phyloP scores from a whole-genome alignment of 2,329 filamentous ascomycete genomes.

The Cryphonectria japonica region DNA sequence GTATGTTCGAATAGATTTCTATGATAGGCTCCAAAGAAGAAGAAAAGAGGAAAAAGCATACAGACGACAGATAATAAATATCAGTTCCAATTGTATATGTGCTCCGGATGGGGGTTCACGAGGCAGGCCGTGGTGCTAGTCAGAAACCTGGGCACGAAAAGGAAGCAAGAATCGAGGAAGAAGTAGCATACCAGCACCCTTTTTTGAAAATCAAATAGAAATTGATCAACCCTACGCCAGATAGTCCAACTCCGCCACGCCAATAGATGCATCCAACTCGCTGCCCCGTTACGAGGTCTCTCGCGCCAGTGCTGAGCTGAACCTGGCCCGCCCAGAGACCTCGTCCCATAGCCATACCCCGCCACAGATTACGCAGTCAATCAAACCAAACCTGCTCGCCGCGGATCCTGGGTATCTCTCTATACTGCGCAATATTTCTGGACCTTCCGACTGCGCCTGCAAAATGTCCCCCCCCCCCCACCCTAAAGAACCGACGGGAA shows the following conservation, averaged over 20 bases:
- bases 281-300: slow-evolving; percentile 9
- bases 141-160: not conserved
- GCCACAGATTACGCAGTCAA: not conserved
- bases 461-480: not conserved
- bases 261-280: slow-evolving; percentile 22
- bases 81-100: not conserved
- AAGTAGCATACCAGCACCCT: slow-evolving; percentile 8
- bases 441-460: not conserved
- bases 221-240: slow-evolving; percentile 11
- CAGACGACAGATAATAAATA: not conserved
- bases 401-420: slow-evolving; percentile 25
- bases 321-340: not conserved
- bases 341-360: not conserved
- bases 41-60: not conserved
- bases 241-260: slow-evolving; percentile 26
- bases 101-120: not conserved
- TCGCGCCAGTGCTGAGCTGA: slow-evolving; percentile 11
- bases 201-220: slow-evolving; percentile 2
- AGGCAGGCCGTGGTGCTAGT: not conserved
- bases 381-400: slow-evolving; percentile 5
- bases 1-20: slow-evolving; percentile 58
- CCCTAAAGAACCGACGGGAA: not conserved
- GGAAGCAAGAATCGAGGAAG: not conserved
- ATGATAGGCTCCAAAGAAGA: not conserved
- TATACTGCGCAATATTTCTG: not conserved